Evolutionary conservation across 345 rosid genomes (phyloP).

Genomic region (Luvunga scandens): DNA sequence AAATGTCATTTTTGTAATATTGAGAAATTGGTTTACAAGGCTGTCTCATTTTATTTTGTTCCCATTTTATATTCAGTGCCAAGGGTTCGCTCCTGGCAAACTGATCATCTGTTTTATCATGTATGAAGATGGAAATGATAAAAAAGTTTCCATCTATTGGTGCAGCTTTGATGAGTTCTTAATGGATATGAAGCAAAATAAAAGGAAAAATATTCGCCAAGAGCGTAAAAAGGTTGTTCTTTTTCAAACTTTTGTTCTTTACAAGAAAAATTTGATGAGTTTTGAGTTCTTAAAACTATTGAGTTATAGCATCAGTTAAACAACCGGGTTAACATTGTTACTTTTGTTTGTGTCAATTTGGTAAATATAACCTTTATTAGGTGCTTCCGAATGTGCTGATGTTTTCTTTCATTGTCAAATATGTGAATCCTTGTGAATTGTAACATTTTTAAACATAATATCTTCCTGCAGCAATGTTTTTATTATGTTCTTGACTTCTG

Average conservation of each 20-base stretch:
- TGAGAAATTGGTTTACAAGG: not conserved
- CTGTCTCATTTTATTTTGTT: not conserved
- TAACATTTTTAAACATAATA: too few relatives aligned
- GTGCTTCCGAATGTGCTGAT: not conserved
- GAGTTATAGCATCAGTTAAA: not conserved
- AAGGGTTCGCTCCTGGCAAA: not conserved
- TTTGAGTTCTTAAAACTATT: not conserved
- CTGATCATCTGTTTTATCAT: not conserved
- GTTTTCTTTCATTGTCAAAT: not conserved
- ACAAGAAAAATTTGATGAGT: not conserved
- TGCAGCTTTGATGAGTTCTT: conserved; percentile 91
- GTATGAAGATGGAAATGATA: conserved; percentile 8
- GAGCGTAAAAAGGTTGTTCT: conserved; percentile 85
- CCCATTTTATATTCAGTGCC: not conserved
- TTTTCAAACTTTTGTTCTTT: not conserved
- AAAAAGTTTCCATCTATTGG: conserved; percentile 10
- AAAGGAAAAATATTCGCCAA: conserved; percentile 87
- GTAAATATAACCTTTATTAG: not conserved
- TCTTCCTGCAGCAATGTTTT: not conserved
- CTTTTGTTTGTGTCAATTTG: not conserved
- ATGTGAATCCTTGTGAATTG: not conserved
- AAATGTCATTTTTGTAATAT: not conserved
- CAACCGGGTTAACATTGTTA: not conserved
- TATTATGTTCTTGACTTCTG: not conserved
- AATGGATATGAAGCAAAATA: conserved; percentile 94